Percentiles rank a stretch among this genome's conserved stretches.
phyloP scores from a whole-genome alignment of 805 yeast species.

The Sungouiozyma ichnusensis region DNA sequence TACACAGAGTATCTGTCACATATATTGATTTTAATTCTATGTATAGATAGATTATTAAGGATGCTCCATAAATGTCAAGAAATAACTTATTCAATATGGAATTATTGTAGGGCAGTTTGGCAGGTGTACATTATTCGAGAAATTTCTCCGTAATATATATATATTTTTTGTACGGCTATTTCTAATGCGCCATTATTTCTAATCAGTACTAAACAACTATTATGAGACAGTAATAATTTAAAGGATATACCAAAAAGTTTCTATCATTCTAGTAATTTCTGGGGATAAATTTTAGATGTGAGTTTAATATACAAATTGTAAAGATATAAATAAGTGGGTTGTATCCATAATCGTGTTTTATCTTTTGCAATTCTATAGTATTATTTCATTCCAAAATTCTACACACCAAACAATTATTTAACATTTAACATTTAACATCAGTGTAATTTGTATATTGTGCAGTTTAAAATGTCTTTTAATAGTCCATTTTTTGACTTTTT shows the following conservation, averaged over 20 bases:
- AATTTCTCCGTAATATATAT: not conserved
- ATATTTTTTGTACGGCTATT: not conserved
- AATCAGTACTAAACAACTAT: not conserved
- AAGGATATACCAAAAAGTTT: not conserved
- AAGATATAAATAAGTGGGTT: not conserved
- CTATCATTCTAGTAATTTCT: not conserved
- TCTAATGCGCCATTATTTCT: not conserved
- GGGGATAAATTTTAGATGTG: not conserved
- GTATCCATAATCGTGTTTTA: no score
- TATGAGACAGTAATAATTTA: not conserved
- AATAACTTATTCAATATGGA: no score
- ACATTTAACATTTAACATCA: not conserved
- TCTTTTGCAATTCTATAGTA: no score
- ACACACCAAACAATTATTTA: no score
- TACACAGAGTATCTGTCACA: no score
- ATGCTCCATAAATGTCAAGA: no score
- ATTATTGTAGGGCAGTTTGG: no score
- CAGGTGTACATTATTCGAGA: not conserved
- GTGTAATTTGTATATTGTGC: not conserved
- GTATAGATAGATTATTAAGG: no score
- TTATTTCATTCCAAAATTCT: no score
- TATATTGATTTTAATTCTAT: no score
- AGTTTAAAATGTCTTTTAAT: conserved; percentile 31
- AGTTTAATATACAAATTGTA: no score
- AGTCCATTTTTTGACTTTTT: conserved; percentile 37